Evolutionary conservation across 2,329 filamentous ascomycete species (phyloP).

Genomic region (Eutypa lata): DNA sequence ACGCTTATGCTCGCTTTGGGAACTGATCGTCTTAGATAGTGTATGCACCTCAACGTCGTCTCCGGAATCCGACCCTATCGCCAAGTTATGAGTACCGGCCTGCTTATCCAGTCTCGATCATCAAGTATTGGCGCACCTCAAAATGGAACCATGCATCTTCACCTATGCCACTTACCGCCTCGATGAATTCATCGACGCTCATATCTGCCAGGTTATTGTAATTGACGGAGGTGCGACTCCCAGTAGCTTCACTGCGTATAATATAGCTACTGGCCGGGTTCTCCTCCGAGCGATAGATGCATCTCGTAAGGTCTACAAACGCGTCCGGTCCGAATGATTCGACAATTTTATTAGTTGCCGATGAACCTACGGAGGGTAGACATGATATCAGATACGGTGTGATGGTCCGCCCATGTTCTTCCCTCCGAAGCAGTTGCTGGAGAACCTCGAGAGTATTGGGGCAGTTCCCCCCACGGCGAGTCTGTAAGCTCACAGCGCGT

Average conservation of each 20-base stretch:
- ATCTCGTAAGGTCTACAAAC: constrained; percentile 48
- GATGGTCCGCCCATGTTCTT: constrained; percentile 19
- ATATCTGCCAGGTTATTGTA: constrained; percentile 67
- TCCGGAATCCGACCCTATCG: constrained; percentile 61
- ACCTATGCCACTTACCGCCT: constrained; percentile 33
- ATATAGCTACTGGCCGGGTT: constrained; percentile 68
- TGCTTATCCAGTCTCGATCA: background rate
- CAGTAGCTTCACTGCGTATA: constrained; percentile 56
- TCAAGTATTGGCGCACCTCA: constrained; percentile 48
- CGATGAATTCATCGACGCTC: constrained; percentile 57
- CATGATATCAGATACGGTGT: constrained; percentile 44
- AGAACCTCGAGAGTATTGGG: constrained; percentile 70
- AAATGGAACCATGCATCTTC: constrained; percentile 66
- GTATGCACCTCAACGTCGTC: constrained; percentile 58
- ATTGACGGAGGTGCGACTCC: constrained; percentile 68
- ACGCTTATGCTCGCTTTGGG: constrained; percentile 57
- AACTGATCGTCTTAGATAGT: constrained; percentile 45
- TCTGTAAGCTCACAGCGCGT: constrained; percentile 56
- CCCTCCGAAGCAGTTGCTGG: constrained; percentile 51
- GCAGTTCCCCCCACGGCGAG: constrained; percentile 69
- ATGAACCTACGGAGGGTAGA: constrained; percentile 52
- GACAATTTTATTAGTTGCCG: constrained; percentile 49
- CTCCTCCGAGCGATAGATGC: constrained; percentile 56
- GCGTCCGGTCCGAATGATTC: constrained; percentile 47
- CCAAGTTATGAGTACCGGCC: constrained; percentile 17